Evolutionary conservation across 805 yeast species (phyloP), one percentile per base, ranked within the genome.

Genomic region (Metschnikowia lochheadii): DNA sequence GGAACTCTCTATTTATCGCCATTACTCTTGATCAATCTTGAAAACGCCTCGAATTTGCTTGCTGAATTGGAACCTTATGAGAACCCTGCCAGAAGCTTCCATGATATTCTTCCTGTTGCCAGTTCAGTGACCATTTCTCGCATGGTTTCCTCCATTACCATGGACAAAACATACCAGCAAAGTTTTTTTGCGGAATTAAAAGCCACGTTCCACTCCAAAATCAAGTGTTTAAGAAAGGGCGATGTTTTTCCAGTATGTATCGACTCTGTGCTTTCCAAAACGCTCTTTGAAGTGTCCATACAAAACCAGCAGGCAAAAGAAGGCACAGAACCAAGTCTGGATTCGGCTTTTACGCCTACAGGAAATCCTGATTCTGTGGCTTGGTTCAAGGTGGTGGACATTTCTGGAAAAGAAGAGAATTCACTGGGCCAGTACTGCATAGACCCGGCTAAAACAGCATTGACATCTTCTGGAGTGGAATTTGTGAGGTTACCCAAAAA

Each of bases 201-300:
- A 62, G 58, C 76, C 0, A 77, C 81, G 51, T 87, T 92, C 59
- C 85, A 85, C 54, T 61, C 69, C 0, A 70, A 73, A 23, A 66
- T 75, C 29, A 78, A 95, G 50, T 72, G 89, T 2, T 80, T 91
- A 1, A 70, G 73, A 15, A 64, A 73, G n/a, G 83, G 80, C 34
- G 96, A 89, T 61, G 62, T 83, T 37, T 78, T 94, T 43, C 91
- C 96, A 0, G 81, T 94, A 2, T 78, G 87, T 0, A 78, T 92
- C 39, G 96, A 92, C 63, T 75, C 89, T 0, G 62, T 80, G 2
- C 63, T 87, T 21, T 84, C 95, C 0, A 76, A 76, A 54, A 75
- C 88, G 1, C 60, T 85, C 57, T 77, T 75, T 56, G 60, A 58
- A 1, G 42, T 46, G 13, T 36, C 46, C 2, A 15, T 46, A 3